Base-by-base conservation (phyloP, 345 rosid species). In the Melaleuca alternifolia region DNA sequence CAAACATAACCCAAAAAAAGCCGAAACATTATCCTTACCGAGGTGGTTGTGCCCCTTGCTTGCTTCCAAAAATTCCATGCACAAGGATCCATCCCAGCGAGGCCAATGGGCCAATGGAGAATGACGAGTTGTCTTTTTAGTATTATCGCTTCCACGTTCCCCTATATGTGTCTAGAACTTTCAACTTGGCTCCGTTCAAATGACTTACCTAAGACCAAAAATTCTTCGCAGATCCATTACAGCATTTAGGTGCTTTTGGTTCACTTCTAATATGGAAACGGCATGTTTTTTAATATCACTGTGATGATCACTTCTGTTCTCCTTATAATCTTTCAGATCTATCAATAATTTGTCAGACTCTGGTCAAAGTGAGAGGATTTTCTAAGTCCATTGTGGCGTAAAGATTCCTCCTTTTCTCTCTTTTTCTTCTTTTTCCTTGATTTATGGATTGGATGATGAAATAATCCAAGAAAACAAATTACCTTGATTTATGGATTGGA, bases 361-460 rank as follows among this genome's bases (percentile, higher is more conserved):
- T 85, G 92, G 84, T 94, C 99, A 85, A 92, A 85, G 28, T 65
- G 37, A 65, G 37, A 65, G 6, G 82, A 82, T 53, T 54, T 84
- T 28, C 91, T 93, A 85, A 52, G 62, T 85, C 92, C 91, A 51
- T 85, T 84, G 6, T 88, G 51, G 87, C 53, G 87, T 57, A 90
- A 59, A 87, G 87, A 84, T 82, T 83, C 91, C 86, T 92, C 93
- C 89, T 94, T 96, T 88, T 81, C 79, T 88, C 90, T 96, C 93
- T 95, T 96, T 92, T 94, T 95, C 57, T 95, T 96, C 94, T 96
- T 95, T 76, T 95, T 96, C 95, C 93, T 96, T 30, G 94, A 90
- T 91, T 93, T 96, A 54, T 86, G 85, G 82, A 41, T 88, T 93
- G 56, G 91, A 89, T 26, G 89, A 54, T 44, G 89, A n/a, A n/a